These are phyloP conservation scores for Cercospora beticola DNA, from an alignment of 2,329 filamentous ascomycete genomes.

Conservation along the genomic window DNA sequence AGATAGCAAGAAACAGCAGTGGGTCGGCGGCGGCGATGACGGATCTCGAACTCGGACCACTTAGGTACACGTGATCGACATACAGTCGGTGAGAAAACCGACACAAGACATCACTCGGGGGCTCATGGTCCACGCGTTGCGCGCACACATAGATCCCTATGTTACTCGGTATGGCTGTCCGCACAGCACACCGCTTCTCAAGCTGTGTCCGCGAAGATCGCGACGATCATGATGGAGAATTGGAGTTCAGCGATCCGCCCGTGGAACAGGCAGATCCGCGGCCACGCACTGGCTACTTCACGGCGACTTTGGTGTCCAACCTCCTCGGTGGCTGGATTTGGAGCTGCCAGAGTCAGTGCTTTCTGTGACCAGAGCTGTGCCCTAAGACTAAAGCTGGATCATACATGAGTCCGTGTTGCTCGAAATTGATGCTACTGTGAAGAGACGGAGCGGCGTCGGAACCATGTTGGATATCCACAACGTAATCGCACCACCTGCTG, in stretches of 20 bases:
- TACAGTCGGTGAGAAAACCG: neutral
- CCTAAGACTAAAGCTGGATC: neutral
- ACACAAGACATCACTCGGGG: neutral
- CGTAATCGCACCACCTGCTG: neutral
- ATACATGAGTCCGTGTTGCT: neutral
- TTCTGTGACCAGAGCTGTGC: neutral
- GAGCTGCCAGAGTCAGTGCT: neutral
- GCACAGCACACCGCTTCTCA: neutral
- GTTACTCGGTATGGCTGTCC: neutral
- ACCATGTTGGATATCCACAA: neutral
- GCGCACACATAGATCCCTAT: neutral
- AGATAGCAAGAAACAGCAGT: neutral
- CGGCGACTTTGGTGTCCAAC: neutral
- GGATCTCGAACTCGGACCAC: neutral
- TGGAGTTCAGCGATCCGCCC: neutral
- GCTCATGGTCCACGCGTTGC: neutral
- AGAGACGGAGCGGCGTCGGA: neutral
- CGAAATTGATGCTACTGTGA: neutral
- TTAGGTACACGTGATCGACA: neutral
- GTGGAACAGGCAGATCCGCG: neutral
- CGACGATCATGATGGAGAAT: neutral
- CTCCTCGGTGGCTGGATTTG: neutral
- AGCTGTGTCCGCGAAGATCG: neutral
- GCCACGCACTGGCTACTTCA: neutral
- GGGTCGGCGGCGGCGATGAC: neutral